phyloP scores from a whole-genome alignment of 225 moss, liverwort and hornwort genomes.

The Polytrichum commune region DNA sequence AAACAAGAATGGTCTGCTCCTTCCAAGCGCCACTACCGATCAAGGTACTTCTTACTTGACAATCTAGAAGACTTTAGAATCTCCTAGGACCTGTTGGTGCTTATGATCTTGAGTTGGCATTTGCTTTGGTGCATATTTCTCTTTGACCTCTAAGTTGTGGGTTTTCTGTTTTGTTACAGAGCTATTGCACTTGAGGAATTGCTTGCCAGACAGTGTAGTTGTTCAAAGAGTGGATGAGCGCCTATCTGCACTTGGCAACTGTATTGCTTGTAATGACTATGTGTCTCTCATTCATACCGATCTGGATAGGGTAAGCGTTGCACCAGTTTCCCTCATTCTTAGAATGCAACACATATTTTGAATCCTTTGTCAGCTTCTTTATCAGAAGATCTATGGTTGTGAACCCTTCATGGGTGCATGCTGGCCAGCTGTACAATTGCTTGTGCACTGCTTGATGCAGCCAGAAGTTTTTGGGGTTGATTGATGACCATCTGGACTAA shows the following conservation, averaged over 20 bases:
- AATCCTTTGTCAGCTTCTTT: too few relatives aligned
- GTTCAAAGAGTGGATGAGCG: conserved; percentile 96
- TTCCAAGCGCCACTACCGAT: conserved; percentile 89
- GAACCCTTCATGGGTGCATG: too few relatives aligned
- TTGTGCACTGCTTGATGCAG: too few relatives aligned
- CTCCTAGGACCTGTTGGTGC: too few relatives aligned
- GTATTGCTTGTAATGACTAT: conserved; percentile 94
- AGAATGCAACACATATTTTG: too few relatives aligned
- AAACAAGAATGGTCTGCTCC: conserved; percentile 83
- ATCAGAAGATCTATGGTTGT: too few relatives aligned
- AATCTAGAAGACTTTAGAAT: too few relatives aligned
- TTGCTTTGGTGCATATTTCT: not conserved
- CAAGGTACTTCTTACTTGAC: conserved; percentile 35
- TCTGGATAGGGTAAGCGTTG: conserved; percentile 60
- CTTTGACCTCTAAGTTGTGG: too few relatives aligned
- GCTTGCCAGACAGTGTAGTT: conserved; percentile 82
- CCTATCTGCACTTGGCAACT: conserved; percentile 88
- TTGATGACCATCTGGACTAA: too few relatives aligned
- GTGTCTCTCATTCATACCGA: conserved; percentile 96
- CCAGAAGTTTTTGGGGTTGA: too few relatives aligned
- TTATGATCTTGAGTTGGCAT: not conserved
- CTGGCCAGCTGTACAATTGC: too few relatives aligned
- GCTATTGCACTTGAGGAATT: conserved; percentile 86
- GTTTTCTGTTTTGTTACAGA: conserved; percentile 32
- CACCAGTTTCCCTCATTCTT: too few relatives aligned